Evolutionary conservation across 345 rosid species (phyloP).

Genomic region (Viola odorata): DNA sequence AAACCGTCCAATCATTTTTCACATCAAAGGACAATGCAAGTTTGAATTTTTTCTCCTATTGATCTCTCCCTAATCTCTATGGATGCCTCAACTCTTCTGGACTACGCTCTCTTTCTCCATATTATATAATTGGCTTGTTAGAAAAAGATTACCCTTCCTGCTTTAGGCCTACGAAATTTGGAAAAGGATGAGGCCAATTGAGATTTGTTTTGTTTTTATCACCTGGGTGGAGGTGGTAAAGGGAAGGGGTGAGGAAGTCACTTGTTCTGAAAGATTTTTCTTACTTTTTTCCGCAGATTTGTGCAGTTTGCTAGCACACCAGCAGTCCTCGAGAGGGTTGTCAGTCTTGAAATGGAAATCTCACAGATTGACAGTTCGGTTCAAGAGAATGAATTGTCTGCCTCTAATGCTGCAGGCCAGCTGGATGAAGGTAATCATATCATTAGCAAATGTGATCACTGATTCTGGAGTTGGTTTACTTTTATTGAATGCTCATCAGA

Average conservation of each 20-base stretch:
- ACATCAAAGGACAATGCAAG: conserved; percentile 2
- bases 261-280: neutral
- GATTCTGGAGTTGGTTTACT: too few species aligned
- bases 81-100: conserved; percentile 55
- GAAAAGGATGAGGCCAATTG: too few species aligned
- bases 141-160: too few species aligned
- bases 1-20: neutral
- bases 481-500: too few species aligned
- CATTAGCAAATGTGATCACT: too few species aligned
- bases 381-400: conserved; percentile 48
- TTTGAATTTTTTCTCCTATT: conserved; percentile 1
- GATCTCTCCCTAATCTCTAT: conserved; percentile 18
- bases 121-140: too few species aligned
- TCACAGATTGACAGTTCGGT: conserved; percentile 59
- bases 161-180: too few species aligned
- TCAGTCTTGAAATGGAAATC: conserved; percentile 64
- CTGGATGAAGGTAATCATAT: conserved; percentile 41
- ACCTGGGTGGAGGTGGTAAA: too few species aligned
- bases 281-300: conserved; percentile 39
- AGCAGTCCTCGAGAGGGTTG: conserved; percentile 84
- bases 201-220: too few species aligned
- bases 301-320: conserved; percentile 83
- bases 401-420: conserved; percentile 20
- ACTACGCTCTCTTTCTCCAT: conserved; percentile 65
- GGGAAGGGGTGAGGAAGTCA: neutral